These are phyloP conservation scores for Coemansia erecta DNA, from an alignment of 192 early-diverging fungal species.

Conservation along the genomic window DNA sequence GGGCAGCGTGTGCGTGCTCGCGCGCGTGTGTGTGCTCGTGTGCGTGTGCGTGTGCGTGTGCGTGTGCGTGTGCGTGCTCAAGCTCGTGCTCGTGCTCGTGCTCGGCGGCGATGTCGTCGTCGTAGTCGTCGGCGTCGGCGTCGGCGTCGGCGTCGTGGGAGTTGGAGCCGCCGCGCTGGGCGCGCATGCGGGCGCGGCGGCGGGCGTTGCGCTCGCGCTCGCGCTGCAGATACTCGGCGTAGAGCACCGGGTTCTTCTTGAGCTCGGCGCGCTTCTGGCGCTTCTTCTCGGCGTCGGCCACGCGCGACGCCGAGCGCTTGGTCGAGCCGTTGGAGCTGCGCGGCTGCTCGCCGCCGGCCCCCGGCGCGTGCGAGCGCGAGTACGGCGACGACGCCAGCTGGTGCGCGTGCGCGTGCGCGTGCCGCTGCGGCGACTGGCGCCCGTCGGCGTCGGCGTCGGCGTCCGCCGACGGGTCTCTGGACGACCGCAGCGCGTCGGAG, in stretches of 20 bases:
- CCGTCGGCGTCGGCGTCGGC: neutral
- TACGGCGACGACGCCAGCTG: neutral
- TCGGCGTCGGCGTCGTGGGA: constrained; percentile 8
- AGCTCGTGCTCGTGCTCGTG: constrained; percentile 3
- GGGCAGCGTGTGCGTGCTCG: too few species aligned
- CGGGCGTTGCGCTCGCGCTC: constrained; percentile 54
- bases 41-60: constrained; percentile 1
- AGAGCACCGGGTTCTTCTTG: constrained; percentile 49
- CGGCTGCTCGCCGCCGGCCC: too few species aligned
- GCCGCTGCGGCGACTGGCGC: neutral
- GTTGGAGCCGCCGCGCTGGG: constrained; percentile 47
- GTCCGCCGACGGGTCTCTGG: constrained; percentile 33
- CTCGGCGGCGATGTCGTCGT: neutral
- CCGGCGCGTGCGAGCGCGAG: too few species aligned
- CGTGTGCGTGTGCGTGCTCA: neutral
- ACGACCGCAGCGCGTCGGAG: constrained; percentile 16
- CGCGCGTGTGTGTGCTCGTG: too few species aligned
- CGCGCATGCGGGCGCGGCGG: constrained; percentile 47
- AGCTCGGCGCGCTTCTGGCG: constrained; percentile 53
- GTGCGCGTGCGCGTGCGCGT: too few species aligned
- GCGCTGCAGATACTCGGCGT: constrained; percentile 53
- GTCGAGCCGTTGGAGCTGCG: neutral
- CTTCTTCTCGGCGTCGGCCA: constrained; percentile 54
- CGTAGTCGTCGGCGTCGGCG: too few species aligned
- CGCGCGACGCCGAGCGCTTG: constrained; percentile 51